phyloP scores from a whole-genome alignment of 805 yeast species.

The Candida bentonensis region DNA sequence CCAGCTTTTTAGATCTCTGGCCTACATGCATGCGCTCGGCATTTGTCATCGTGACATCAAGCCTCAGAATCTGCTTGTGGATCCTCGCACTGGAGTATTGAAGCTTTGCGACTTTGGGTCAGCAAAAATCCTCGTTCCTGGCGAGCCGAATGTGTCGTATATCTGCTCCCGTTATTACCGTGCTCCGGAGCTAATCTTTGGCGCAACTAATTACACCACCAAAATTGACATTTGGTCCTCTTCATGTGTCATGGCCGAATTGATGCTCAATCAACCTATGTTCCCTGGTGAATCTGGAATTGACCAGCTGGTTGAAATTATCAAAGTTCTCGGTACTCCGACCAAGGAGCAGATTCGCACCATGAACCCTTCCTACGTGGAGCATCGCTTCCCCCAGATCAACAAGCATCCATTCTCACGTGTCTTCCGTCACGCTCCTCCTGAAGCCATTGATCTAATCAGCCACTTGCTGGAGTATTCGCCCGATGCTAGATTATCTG shows the following conservation, averaged over 20 bases:
- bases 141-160: constrained; percentile 90
- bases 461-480: constrained; percentile 76
- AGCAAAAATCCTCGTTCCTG: constrained; percentile 79
- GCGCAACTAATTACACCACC: constrained; percentile 91
- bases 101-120: constrained; percentile 95
- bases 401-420: constrained; percentile 41
- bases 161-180: constrained; percentile 94
- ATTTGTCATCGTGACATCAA: constrained; percentile 89
- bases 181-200: constrained; percentile 95
- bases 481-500: constrained; percentile 70
- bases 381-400: constrained; percentile 77
- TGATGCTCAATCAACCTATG: constrained; percentile 86
- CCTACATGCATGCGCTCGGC: constrained; percentile 55
- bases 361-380: constrained; percentile 96
- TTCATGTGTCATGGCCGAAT: constrained; percentile 96
- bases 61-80: constrained; percentile 78
- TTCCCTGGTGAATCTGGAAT: constrained; percentile 98
- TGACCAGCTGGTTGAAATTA: constrained; percentile 92
- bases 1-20: constrained; percentile 63
- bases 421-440: constrained; percentile 64
- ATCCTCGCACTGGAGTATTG: constrained; percentile 70
- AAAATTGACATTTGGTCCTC: constrained; percentile 97
- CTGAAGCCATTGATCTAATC: constrained; percentile 74
- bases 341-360: constrained; percentile 78
- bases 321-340: constrained; percentile 92